Evolutionary conservation across 495 filamentous ascomycete genomes (phyloP), one percentile per base, ranked within the genome.

Genomic region (Monascus purpureus): DNA sequence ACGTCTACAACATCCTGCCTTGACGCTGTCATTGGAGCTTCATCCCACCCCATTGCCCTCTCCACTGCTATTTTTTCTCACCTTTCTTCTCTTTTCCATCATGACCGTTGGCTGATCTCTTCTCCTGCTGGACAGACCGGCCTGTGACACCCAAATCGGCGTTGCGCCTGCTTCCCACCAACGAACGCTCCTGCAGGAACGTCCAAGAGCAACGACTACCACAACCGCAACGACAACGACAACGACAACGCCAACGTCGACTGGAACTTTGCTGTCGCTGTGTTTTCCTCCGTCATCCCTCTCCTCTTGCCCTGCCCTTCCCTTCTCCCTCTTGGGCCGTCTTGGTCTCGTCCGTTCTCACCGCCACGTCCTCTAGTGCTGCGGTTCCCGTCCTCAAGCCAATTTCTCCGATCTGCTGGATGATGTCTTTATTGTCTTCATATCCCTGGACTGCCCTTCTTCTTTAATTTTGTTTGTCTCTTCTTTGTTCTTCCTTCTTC

Each of bases 401-500:
- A 25, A 7, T 8, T 30, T 30, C 28, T 13, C 18, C 13, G 4
- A 3, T 4, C 13, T 2, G 16, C 28, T 14, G 17, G 31, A 33
- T 26, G 20, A 33, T 33, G 31, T 2, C 20, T 33, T 9, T 25
- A 4, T 17, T 7, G 22, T 23, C 31, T 33, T 25, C 23, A 25
- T 7, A 33, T n/a, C n/a, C n/a, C n/a, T n/a, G n/a, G n/a, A n/a
- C n/a, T n/a, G n/a, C n/a, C n/a, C n/a, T n/a, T n/a, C n/a, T n/a
- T n/a, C n/a, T n/a, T 17, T 33, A 11, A 33, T 32, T 17, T 14
- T 18, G 26, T 41, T 35, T 29, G 37, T 31, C 40, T 35, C 38
- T 25, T 17, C 25, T 33, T 16, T 13, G 13, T 17, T 6, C 16
- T 18, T 18, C 13, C 29, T 19, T 18, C 23, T 13, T 8, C 15